Conservation (phyloP, 495 filamentous ascomycete genomes). For the Tuber magnatum region DNA sequence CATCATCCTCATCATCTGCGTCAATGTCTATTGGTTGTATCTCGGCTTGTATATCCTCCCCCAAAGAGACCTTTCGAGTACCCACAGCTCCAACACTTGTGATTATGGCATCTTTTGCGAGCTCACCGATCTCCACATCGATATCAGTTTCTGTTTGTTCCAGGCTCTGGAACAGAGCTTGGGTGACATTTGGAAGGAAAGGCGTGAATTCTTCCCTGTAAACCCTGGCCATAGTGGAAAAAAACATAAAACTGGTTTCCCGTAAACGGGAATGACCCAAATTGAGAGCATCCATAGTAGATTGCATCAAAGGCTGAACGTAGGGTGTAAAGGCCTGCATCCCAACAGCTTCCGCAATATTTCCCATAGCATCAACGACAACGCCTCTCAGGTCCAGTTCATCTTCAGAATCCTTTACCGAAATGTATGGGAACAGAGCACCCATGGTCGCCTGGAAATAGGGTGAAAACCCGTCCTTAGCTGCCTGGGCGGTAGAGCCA, state of each 20-base stretch:
- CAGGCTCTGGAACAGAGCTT: constrained; percentile 74
- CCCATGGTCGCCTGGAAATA: constrained; percentile 87
- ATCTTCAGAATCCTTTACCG: constrained; percentile 79
- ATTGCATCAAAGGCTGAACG: constrained; percentile 77
- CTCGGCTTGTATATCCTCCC: constrained; percentile 52
- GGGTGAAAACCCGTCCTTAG: constrained; percentile 73
- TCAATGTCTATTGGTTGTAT: constrained; percentile 54
- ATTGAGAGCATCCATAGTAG: constrained; percentile 84
- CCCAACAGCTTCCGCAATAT: constrained; percentile 83
- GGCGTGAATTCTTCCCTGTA: constrained; percentile 84
- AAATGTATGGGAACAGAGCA: constrained; percentile 70
- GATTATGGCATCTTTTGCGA: constrained; percentile 73
- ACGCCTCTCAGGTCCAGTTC: constrained; percentile 83
- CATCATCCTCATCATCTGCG: constrained; percentile 55
- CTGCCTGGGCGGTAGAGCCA: constrained; percentile 77
- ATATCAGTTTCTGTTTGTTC: constrained; percentile 84
- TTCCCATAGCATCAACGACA: constrained; percentile 84
- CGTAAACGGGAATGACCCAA: constrained; percentile 81
- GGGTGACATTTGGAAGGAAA: constrained; percentile 77
- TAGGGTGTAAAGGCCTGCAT: constrained; percentile 79
- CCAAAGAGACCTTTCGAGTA: constrained; percentile 50
- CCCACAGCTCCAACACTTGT: constrained; percentile 62
- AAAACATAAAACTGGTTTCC: constrained; percentile 94
- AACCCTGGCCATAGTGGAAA: constrained; percentile 88
- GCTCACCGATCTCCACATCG: constrained; percentile 68